These are phyloP conservation scores for Diplodia seriata DNA, from an alignment of 2,329 filamentous ascomycete species.

Conservation along the genomic window DNA sequence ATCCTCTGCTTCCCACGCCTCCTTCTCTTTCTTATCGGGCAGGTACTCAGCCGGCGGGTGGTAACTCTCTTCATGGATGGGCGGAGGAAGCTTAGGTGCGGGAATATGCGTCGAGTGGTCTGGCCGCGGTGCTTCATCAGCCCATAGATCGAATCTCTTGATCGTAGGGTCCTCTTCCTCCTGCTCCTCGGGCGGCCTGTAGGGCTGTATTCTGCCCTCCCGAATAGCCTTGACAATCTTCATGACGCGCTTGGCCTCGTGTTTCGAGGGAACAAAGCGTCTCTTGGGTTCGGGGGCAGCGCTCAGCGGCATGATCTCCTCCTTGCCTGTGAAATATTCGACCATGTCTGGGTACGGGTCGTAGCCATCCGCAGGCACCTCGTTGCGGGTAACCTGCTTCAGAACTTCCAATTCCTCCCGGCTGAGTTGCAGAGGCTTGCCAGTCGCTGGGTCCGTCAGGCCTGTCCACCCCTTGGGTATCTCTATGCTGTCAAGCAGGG, in stretches of 20 bases:
- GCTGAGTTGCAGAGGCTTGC: conserved; percentile 87
- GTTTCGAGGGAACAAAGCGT: conserved; percentile 93
- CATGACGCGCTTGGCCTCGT: conserved; percentile 95
- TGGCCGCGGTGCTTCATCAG: conserved; percentile 81
- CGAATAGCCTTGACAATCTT: conserved; percentile 96
- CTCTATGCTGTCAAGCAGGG: conserved; percentile 93
- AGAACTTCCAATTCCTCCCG: conserved; percentile 88
- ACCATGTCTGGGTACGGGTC: conserved; percentile 93
- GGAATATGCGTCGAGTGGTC: conserved; percentile 94
- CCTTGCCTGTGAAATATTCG: conserved; percentile 89
- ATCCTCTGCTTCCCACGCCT: conserved; percentile 83
- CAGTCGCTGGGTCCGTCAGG: conserved; percentile 89
- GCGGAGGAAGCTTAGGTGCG: conserved; percentile 89
- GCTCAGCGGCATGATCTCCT: conserved; percentile 93
- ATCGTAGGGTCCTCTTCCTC: conserved; percentile 76
- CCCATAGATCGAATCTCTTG: conserved; percentile 89
- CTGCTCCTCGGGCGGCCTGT: conserved; percentile 76
- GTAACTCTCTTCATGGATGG: conserved; percentile 94
- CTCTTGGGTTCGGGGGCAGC: conserved; percentile 95
- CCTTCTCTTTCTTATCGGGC: conserved; percentile 81
- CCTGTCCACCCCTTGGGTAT: conserved; percentile 97
- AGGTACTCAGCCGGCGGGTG: conserved; percentile 95
- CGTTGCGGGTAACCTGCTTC: conserved; percentile 85
- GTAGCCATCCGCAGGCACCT: conserved; percentile 85
- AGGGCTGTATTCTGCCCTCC: conserved; percentile 91